Percentiles rank a stretch among this genome's conserved stretches.
These are phyloP conservation scores for Onygena corvina DNA, from an alignment of 2,329 filamentous ascomycete genomes.

Conservation along the genomic window DNA sequence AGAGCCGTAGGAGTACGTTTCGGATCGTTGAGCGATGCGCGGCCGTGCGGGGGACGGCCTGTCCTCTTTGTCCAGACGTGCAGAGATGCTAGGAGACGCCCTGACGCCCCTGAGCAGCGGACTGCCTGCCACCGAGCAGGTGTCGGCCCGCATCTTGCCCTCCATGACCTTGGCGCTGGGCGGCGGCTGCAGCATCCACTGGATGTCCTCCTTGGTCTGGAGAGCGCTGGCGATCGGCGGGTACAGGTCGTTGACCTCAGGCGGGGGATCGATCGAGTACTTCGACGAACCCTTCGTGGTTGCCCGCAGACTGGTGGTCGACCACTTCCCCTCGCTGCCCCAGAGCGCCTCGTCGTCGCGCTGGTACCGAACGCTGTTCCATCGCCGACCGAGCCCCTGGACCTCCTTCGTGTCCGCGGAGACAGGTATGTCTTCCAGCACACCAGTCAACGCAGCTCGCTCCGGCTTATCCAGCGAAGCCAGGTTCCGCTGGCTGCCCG, in stretches of 20 bases:
- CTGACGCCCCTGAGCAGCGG: background rate
- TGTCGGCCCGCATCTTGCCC: conserved; percentile 50
- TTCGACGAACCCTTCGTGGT: conserved; percentile 34
- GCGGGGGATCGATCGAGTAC: conserved; percentile 52
- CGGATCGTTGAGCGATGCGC: background rate
- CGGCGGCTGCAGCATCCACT: conserved; percentile 88
- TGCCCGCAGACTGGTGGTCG: conserved; percentile 40
- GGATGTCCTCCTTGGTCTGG: conserved; percentile 55
- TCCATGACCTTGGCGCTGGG: conserved; percentile 86
- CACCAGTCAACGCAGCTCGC: conserved; percentile 17
- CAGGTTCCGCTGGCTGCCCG: conserved; percentile 47
- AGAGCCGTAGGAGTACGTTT: background rate
- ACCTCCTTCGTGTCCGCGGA: conserved; percentile 33
- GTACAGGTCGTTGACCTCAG: conserved; percentile 74
- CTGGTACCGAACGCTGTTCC: conserved; percentile 71
- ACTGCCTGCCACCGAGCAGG: conserved; percentile 11
- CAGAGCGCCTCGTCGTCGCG: conserved; percentile 79
- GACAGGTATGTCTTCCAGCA: conserved; percentile 7
- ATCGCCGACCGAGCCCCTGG: conserved; percentile 41
- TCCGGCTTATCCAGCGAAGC: conserved; percentile 32
- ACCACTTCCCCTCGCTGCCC: conserved; percentile 49
- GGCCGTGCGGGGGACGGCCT: background rate
- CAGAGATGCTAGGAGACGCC: background rate
- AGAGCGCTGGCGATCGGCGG: conserved; percentile 71
- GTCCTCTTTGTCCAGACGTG: background rate